phyloP scores from a whole-genome alignment of 352 stramenopile genomes.

The Globisporangium acanthophoron region DNA sequence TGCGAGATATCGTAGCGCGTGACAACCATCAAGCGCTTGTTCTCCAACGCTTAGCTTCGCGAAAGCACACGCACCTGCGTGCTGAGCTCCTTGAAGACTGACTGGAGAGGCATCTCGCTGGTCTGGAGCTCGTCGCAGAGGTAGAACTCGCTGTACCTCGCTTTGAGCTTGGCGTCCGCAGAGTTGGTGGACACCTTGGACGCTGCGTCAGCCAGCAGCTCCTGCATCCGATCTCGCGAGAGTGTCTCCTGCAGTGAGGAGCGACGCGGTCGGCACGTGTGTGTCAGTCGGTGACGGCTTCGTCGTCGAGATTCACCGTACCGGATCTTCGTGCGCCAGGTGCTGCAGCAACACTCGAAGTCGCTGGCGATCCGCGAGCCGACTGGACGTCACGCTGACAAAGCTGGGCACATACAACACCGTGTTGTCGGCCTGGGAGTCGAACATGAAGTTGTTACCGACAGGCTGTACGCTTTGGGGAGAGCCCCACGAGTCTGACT shows the following conservation, averaged over 20 bases:
- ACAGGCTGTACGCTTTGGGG: background rate
- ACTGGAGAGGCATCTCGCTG: conserved; percentile 23
- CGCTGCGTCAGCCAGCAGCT: background rate
- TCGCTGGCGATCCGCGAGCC: conserved; percentile 16
- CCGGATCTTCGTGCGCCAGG: conserved; percentile 12
- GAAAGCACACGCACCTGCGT: conserved; percentile 30
- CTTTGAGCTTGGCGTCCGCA: conserved; percentile 14
- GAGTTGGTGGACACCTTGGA: background rate
- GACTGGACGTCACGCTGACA: conserved; percentile 14
- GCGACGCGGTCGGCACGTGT: no score
- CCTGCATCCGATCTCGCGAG: conserved; percentile 4
- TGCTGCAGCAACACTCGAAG: conserved; percentile 23
- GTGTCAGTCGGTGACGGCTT: no score
- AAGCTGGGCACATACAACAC: conserved; percentile 8
- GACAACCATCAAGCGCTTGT: background rate
- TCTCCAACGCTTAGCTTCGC: background rate
- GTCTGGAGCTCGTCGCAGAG: conserved; percentile 14
- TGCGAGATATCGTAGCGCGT: conserved; percentile 5
- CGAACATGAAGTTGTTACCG: conserved; percentile 6
- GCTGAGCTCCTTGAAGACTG: conserved; percentile 49
- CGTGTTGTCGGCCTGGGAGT: background rate
- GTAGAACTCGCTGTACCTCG: conserved; percentile 32
- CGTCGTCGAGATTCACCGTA: background rate
- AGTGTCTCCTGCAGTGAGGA: conserved; percentile 2
- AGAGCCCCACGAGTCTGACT: background rate